phyloP scores from a whole-genome alignment of 768 basidiomycete genomes.

The Kwoniella sp. region DNA sequence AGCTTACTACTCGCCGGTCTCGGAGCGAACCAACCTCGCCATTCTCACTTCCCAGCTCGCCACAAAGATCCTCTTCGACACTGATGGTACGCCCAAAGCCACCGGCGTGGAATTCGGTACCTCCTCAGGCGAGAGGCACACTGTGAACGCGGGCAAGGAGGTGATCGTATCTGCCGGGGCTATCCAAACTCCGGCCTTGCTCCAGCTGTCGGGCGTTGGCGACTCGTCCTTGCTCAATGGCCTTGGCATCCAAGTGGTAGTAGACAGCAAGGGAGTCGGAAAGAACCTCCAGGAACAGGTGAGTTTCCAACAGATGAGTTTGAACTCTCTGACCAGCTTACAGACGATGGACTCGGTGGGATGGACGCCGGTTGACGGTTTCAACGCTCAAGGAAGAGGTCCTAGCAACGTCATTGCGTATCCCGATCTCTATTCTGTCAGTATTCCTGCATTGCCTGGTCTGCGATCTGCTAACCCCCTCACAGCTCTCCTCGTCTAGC shows the following conservation, averaged over 20 bases:
- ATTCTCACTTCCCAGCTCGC: constrained; percentile 51
- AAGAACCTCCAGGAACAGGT: constrained; percentile 66
- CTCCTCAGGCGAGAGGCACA: constrained; percentile 32
- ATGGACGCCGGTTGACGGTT: constrained; percentile 26
- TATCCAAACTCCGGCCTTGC: constrained; percentile 56
- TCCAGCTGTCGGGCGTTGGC: constrained; percentile 69
- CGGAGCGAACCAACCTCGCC: constrained; percentile 52
- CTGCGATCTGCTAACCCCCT: background rate
- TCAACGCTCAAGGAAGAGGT: constrained; percentile 16
- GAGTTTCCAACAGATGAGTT: constrained; percentile 1
- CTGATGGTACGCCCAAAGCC: background rate
- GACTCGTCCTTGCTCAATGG: constrained; percentile 59
- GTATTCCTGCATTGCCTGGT: constrained; percentile 9
- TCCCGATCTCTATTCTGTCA: constrained; percentile 3
- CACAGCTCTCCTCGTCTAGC: constrained; percentile 20
- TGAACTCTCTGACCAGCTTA: background rate
- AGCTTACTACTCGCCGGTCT: constrained; percentile 59
- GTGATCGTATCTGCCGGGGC: constrained; percentile 57
- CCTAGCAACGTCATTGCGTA: constrained; percentile 16
- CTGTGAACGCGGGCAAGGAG: constrained; percentile 59
- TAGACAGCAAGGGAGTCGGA: constrained; percentile 66
- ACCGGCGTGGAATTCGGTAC: constrained; percentile 15
- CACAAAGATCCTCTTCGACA: constrained; percentile 16
- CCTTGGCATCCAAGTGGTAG: constrained; percentile 58
- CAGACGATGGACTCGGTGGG: constrained; percentile 27